Percentiles rank a stretch among this genome's conserved stretches.
These are phyloP conservation scores for Hericium rajendrae DNA, from an alignment of 768 basidiomycete genomes.

Conservation along the genomic window DNA sequence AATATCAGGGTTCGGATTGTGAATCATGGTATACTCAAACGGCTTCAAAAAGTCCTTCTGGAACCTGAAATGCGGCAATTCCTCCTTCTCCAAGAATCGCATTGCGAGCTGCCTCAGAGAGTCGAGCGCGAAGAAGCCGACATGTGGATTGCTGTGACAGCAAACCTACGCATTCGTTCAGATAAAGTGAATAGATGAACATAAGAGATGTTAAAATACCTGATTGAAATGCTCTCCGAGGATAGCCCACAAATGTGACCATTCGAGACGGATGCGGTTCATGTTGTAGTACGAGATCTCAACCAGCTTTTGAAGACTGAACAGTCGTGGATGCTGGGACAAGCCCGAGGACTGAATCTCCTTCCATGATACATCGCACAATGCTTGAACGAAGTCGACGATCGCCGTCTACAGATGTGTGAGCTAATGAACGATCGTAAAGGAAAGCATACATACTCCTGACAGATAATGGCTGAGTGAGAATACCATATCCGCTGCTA, in stretches of 20 bases:
- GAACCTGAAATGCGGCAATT: constrained; percentile 95
- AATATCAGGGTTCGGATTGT: constrained; percentile 92
- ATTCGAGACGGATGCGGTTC: constrained; percentile 94
- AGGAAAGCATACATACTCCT: constrained; percentile 53
- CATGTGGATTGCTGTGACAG: constrained; percentile 94
- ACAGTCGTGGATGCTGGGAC: constrained; percentile 88
- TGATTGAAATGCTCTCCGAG: constrained; percentile 98
- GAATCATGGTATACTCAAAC: constrained; percentile 95
- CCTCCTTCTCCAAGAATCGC: constrained; percentile 98
- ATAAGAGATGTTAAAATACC: constrained; percentile 33
- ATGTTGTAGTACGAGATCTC: constrained; percentile 99
- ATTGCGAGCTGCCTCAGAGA: constrained; percentile 94
- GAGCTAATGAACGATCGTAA: not conserved
- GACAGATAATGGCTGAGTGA: constrained; percentile 90
- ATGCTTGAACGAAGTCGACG: constrained; percentile 91
- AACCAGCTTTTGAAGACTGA: constrained; percentile 95
- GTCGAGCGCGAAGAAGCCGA: constrained; percentile 94
- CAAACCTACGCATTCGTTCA: constrained; percentile 58
- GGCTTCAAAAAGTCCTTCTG: constrained; percentile 98
- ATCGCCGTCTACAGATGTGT: constrained; percentile 67
- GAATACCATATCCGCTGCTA: constrained; percentile 99
- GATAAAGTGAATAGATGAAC: not conserved
- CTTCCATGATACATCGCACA: constrained; percentile 98
- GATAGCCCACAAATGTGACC: constrained; percentile 97
- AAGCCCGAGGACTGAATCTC: constrained; percentile 96